Evolutionary conservation across 108 stramenopile genomes (phyloP), one percentile per base, ranked within the genome.

Genomic region (Chaetoceros tenuissimus): DNA sequence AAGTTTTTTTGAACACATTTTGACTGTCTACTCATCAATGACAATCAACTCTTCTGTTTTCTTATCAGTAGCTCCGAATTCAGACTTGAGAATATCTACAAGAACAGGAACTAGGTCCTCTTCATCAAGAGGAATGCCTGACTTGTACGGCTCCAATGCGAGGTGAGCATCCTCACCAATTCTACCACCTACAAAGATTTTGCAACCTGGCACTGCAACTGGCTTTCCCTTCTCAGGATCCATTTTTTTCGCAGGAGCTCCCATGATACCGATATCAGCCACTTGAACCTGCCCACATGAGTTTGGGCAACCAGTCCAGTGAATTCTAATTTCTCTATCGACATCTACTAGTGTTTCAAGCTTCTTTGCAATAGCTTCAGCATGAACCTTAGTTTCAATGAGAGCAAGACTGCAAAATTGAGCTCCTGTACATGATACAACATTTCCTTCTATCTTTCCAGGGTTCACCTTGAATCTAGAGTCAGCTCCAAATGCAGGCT

Each of bases 221-320:
- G 73, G 75, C 77, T 94, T 95, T 24, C 92, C 92, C 54, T 78
- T 75, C 27, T 58, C 78, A 22, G 55, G 53, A 34, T 87, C 73
- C 21, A 82, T 66, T 65, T 88, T 83, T 48, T 71, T 57, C 17
- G 94, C 94, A 21, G 94, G 94, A 46, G 78, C 91, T 31, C 96
- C 96, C 96, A 97, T 97, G 60, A 97, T 82, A 29, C 94, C 96
- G 59, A 95, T 94, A 59, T 96, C 96, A 22, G 89, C 95, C 2
- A 75, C 87, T 77, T 97, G 96, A 46, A 85, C 94, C 73, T 97
- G 96, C 20, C 92, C 96, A 62, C 96, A 97, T 46, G 74, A 78
- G 62, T 97, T 97, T 1, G 96, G 96, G 64, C 89, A 97, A 1
- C 96, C 96, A 54, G 94, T 94, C 93, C 93, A 95, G 62, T 97